A percentile compares a stretch with the other conserved stretches of the same genome.
These are phyloP conservation scores for Heritiera fomes DNA, from an alignment of 345 rosid genomes.

Conservation along the genomic window DNA sequence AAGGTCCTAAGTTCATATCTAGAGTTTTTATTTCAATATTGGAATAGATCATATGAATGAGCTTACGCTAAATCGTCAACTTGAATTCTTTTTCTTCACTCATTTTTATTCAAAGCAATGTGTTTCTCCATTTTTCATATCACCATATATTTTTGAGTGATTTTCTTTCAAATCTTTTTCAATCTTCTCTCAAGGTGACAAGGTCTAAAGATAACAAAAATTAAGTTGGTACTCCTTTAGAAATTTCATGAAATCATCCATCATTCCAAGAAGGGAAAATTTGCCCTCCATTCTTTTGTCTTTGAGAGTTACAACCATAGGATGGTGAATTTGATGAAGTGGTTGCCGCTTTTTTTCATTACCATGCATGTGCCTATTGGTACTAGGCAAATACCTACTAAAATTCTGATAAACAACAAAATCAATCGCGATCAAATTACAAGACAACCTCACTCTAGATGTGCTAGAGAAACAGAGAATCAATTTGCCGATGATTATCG, in stretches of 20 bases:
- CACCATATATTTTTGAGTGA: too few relatives aligned
- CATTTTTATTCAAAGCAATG: too few relatives aligned
- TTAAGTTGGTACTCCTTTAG: not conserved
- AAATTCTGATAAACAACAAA: too few relatives aligned
- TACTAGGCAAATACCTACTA: not conserved
- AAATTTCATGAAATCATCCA: not conserved
- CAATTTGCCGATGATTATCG: not conserved
- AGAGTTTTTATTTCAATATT: too few relatives aligned
- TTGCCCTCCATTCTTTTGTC: not conserved
- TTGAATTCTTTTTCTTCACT: too few relatives aligned
- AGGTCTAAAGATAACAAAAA: not conserved
- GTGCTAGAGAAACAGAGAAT: not conserved
- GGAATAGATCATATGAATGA: too few relatives aligned
- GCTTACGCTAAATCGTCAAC: too few relatives aligned
- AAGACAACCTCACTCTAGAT: not conserved
- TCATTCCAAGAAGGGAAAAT: not conserved
- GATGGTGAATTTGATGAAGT: not conserved
- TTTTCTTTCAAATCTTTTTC: too few relatives aligned
- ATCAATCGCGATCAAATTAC: not conserved
- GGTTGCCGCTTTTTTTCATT: not conserved
- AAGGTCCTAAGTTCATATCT: too few relatives aligned
- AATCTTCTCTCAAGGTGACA: too few relatives aligned
- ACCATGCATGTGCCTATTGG: not conserved
- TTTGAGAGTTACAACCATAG: not conserved
- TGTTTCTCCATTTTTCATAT: too few relatives aligned